Base-by-base conservation (phyloP, 805 yeast genomes). In the Starmera pachycereana region DNA sequence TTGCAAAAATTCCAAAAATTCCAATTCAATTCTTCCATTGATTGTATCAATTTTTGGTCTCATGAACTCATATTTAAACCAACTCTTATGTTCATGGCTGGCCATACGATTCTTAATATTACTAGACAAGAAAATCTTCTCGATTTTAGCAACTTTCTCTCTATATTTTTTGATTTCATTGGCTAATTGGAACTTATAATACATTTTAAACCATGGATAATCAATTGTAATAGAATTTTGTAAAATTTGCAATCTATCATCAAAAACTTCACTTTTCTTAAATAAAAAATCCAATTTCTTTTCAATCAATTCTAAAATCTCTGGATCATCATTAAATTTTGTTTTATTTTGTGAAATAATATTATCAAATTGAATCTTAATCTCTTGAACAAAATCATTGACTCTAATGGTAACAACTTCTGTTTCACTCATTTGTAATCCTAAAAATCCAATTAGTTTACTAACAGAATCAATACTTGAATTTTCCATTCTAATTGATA, bases 171-270 rank as follows among this genome's bases (percentile, higher is more conserved):
- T 72, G 41, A 81, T 64, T 40, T 71, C 70, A 12, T 81, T 70
- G 38, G 77, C 79, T 5, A 78, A 65, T 38, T 63, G 68, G 31
- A 84, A 52, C 57, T 86, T 86, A 46, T 67, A 71, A 47, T 66
- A 70, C 39, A 71, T 61, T 45, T 71, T 66, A 63, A 80, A 86
- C 88, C 95, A 82, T 1, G 96, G 88, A 50, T 73, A 81, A 49
- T 86, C 97, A 34, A 69, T 62, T 1, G 68, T 58, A 40, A 78
- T 72, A 29, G 71, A 66, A 2, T 61, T 58, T 45, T 75, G 77
- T 25, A 85, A 63, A 2, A 64, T 54, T 4, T 52, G 50, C 14
- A 71, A 68, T 44, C 68, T 67, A 3, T 47, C 51, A 48, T 83
- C 89, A 48, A 72, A 80, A 2, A 22, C 2, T 6, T 22, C 27